A percentile compares a stretch with the other conserved stretches of the same genome.
These are phyloP conservation scores for Ceratobasidium sp. DNA, from an alignment of 1,284 basidiomycete species.

Conservation along the genomic window DNA sequence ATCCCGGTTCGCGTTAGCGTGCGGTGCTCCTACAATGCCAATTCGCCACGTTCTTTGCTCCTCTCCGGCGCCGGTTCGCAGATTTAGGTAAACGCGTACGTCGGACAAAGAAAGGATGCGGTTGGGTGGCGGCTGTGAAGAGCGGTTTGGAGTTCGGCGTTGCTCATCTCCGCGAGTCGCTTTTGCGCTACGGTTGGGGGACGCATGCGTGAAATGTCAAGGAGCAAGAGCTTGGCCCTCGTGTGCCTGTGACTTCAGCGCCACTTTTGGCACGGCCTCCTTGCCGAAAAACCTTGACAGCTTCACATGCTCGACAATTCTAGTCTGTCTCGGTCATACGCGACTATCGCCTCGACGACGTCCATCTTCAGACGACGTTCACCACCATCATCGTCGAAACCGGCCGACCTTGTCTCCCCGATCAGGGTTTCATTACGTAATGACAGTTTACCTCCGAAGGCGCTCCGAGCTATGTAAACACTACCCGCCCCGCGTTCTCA, in stretches of 20 bases:
- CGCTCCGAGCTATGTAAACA: too few relatives aligned
- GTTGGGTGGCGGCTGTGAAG: slow-evolving; percentile 18
- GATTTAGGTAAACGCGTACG: slow-evolving; percentile 9
- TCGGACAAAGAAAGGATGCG: slow-evolving; percentile 13
- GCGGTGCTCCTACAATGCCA: neutral
- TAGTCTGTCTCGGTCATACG: too few relatives aligned
- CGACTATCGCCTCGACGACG: too few relatives aligned
- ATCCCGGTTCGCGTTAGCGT: slow-evolving; percentile 22
- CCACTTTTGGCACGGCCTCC: neutral
- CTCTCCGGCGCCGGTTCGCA: slow-evolving; percentile 27
- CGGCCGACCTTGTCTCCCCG: too few relatives aligned
- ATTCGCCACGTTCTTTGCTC: neutral
- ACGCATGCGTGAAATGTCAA: neutral
- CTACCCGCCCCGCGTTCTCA: too few relatives aligned
- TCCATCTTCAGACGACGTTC: too few relatives aligned
- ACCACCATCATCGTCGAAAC: too few relatives aligned
- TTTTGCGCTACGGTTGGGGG: too few relatives aligned
- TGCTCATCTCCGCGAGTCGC: too few relatives aligned
- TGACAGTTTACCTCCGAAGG: too few relatives aligned
- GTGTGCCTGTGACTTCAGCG: neutral
- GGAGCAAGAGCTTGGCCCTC: too few relatives aligned
- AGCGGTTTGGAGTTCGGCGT: neutral
- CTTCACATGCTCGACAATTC: slow-evolving; percentile 4
- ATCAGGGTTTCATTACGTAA: too few relatives aligned
- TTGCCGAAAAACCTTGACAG: neutral